phyloP scores from a whole-genome alignment of 345 rosid genomes.

The Dovyalis caffra region DNA sequence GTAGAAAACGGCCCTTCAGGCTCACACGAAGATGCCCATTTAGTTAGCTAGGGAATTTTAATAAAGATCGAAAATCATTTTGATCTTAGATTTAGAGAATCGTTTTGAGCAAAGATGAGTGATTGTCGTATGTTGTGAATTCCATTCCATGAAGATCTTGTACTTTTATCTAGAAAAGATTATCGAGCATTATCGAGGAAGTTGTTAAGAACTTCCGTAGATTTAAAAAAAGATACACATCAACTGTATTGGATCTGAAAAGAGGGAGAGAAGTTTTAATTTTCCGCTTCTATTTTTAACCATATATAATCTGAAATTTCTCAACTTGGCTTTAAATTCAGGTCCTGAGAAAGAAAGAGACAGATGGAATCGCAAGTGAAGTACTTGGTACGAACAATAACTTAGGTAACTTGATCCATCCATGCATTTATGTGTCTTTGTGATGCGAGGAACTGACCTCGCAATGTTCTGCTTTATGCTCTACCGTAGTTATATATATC shows the following conservation, averaged over 20 bases:
- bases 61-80: neutral
- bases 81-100: neutral
- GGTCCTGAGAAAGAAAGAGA: neutral
- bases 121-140: neutral
- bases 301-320: neutral
- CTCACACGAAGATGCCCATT: neutral
- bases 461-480: neutral
- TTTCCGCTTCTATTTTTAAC: no score
- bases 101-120: neutral
- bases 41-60: neutral
- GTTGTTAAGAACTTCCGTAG: neutral
- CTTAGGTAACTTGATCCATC: neutral
- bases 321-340: neutral
- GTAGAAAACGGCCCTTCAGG: neutral
- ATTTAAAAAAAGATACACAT: neutral
- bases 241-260: neutral
- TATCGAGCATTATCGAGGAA: neutral
- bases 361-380: neutral
- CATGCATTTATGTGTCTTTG: neutral
- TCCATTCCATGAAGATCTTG: neutral
- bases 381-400: neutral
- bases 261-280: neutral
- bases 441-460: slow-evolving; percentile 5
- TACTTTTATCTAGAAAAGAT: neutral
- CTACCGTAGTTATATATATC: neutral